Percentiles rank a stretch among this genome's conserved stretches.
phyloP scores from a whole-genome alignment of 768 basidiomycete species.

The Gloeopeniophorella convolvens region DNA sequence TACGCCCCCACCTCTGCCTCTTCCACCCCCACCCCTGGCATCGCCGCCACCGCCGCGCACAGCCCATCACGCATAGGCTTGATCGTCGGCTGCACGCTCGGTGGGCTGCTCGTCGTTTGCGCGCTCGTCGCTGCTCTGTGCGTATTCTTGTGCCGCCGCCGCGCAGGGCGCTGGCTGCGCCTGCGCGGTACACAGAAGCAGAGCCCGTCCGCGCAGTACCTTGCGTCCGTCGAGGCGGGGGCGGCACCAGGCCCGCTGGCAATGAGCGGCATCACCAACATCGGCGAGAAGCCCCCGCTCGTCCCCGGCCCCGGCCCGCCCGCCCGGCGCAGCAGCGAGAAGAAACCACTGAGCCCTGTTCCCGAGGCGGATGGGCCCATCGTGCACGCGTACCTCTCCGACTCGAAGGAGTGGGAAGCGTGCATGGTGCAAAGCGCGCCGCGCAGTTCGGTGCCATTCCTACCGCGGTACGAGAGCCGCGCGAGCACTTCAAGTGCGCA shows the following conservation, averaged over 20 bases:
- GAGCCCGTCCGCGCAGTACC: neutral
- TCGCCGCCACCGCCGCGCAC: neutral
- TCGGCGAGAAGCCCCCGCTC: neutral
- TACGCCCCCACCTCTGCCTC: neutral
- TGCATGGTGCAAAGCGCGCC: neutral
- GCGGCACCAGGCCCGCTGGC: neutral
- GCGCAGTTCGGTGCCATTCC: neutral
- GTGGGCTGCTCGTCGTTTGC: neutral
- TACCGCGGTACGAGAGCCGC: neutral
- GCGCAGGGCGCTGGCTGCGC: neutral
- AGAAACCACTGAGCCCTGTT: neutral
- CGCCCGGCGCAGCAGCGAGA: no score
- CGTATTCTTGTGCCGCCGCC: neutral
- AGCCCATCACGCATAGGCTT: neutral
- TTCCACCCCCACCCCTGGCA: neutral
- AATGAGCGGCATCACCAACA: neutral
- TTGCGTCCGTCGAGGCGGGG: neutral
- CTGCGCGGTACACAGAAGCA: neutral
- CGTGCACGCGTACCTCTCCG: neutral
- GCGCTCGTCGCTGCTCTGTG: neutral
- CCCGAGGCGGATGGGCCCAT: neutral
- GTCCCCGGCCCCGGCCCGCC: neutral
- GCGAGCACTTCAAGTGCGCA: neutral
- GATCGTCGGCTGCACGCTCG: neutral
- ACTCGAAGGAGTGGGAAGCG: slow-evolving; percentile 1